Evolutionary conservation across 2,329 filamentous ascomycete genomes (phyloP).

Genomic region (Cercospora sp.): DNA sequence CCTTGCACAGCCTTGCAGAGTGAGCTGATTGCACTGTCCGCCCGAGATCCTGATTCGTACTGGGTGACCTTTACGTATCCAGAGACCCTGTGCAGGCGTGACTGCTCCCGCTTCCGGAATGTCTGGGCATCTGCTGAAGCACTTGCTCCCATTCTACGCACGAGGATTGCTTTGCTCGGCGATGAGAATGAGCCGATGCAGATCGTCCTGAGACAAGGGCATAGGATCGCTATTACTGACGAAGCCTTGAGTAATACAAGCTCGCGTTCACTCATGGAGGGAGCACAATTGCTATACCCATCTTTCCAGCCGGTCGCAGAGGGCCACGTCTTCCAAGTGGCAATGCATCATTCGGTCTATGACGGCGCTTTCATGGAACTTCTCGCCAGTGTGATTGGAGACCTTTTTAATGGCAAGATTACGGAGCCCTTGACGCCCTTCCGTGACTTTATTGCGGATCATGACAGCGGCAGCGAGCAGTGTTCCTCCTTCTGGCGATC

Average conservation of each 20-base stretch:
- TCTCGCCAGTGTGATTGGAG: not conserved
- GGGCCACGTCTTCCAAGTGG: not conserved
- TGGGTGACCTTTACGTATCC: not conserved
- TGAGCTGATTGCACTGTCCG: not conserved
- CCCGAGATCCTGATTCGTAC: not conserved
- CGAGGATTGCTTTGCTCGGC: not conserved
- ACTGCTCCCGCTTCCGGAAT: not conserved
- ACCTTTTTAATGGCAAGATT: not conserved
- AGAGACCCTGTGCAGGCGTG: not conserved
- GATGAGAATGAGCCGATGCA: not conserved
- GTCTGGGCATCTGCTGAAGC: not conserved
- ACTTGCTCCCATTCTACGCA: not conserved
- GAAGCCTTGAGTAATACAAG: not conserved
- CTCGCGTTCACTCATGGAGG: not conserved
- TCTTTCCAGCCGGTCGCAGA: not conserved
- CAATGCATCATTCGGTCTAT: not conserved
- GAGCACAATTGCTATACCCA: not conserved
- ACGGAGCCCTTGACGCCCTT: not conserved
- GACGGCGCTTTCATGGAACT: not conserved
- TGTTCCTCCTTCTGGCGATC: not conserved
- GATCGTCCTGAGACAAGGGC: not conserved
- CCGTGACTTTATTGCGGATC: not conserved
- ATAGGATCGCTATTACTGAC: not conserved
- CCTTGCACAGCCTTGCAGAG: not conserved
- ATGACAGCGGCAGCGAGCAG: not conserved